Evolutionary conservation across 306 rosid genomes (phyloP), one percentile per base, ranked within the genome.

Genomic region (Cucumis sativus): DNA sequence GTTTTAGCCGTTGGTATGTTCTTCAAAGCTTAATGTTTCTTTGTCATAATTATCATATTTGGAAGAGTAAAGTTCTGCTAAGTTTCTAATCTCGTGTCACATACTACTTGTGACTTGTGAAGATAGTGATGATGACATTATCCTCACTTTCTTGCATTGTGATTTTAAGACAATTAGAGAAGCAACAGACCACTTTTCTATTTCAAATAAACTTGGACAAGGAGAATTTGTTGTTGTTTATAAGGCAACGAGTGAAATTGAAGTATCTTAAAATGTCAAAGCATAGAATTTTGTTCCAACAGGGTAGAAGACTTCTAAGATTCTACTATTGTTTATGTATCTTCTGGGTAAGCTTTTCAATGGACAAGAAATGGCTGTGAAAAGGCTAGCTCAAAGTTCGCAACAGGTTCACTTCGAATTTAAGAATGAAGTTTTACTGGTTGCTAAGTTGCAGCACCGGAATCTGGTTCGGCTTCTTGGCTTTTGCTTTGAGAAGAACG

Each of bases 171-270:
- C 20, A 2, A 72, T 79, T 12, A 79, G 13, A 25, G 51, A 40
- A 5, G 82, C 82, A 59, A 70, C 82, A 1, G 21, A 79, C n/a
- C n/a, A n/a, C n/a, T n/a, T 70, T 12, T 57, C 77, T 2, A 66
- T 47, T 25, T 61, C 43, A 79, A 71, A 71, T 58, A 79, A 79
- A 17, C 82, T 79, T 71, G 77, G 82, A 45, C 63, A 69, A 57
- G 81, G 77, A 6, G 82, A 61, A 14, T 79, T 79, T 79, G 82
- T 71, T 14, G 30, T 16, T 2, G 82, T 79, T 57, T 71, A 79
- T 21, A 71, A 43, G 77, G 82, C 58, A 56, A 74, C 5, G 64
- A 45, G 6, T 17, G 11, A 10, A 68, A 41, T 40, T 11, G 37
- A 20, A 68, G 17, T 1, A 73, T 49, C 16, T 14, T 14, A 51